These are phyloP conservation scores for Acanthamoeba rhysodes DNA, from an alignment of 208 protist species.

Conservation along the genomic window DNA sequence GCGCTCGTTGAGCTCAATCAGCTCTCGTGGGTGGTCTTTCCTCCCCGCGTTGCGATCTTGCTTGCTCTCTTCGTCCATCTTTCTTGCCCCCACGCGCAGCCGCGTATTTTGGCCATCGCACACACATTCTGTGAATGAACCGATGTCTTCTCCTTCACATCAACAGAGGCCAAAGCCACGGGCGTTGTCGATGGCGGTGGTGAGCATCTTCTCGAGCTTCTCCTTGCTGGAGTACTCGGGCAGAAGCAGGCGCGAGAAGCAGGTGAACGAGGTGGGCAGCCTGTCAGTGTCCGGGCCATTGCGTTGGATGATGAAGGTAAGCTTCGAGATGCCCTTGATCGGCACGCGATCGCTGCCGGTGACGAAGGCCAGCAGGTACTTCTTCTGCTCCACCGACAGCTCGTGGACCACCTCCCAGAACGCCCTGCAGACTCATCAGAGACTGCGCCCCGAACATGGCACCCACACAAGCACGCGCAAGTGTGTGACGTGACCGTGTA, in stretches of 20 bases:
- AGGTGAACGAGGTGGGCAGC: conserved; percentile 93
- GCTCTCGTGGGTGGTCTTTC: conserved; percentile 39
- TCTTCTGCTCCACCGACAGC: conserved; percentile 83
- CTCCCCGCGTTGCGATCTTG: background rate
- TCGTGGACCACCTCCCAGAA: conserved; percentile 84
- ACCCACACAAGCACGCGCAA: too few relatives aligned
- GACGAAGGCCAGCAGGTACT: conserved; percentile 88
- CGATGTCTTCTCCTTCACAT: background rate
- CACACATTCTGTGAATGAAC: background rate
- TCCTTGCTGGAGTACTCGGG: conserved; percentile 91
- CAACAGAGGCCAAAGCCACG: conserved; percentile 88
- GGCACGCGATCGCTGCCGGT: conserved; percentile 89
- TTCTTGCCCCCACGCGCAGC: background rate
- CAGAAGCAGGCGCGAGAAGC: conserved; percentile 93
- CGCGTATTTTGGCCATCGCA: background rate
- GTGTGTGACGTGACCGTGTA: background rate
- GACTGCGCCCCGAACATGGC: too few relatives aligned
- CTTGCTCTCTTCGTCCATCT: conserved; percentile 41
- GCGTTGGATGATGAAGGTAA: conserved; percentile 74
- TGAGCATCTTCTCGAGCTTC: conserved; percentile 88
- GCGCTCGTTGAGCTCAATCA: conserved; percentile 35
- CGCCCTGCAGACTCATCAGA: conserved; percentile 10
- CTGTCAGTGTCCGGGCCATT: conserved; percentile 55
- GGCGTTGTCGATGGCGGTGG: conserved; percentile 87
- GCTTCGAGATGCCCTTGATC: conserved; percentile 84